phyloP scores from a whole-genome alignment of 768 basidiomycete genomes.

The Amanita pseudoporphyria region DNA sequence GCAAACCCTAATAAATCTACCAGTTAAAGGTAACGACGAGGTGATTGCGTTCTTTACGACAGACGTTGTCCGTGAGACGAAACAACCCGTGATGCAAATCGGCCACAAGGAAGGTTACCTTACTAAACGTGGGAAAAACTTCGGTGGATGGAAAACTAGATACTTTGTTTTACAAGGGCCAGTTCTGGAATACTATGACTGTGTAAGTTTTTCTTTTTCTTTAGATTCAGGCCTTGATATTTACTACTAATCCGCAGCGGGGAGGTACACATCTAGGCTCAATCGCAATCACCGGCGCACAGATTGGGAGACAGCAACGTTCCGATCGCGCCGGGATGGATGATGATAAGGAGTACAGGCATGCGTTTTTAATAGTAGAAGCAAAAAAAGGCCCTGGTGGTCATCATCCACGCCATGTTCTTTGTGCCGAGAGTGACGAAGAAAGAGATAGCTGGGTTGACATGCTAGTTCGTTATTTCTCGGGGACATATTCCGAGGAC shows the following conservation, averaged over 20 bases:
- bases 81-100: conserved; percentile 66
- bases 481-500: conserved; percentile 73
- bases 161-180: conserved; percentile 92
- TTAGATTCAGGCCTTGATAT: background rate
- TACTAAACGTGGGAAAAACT: conserved; percentile 94
- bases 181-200: conserved; percentile 90
- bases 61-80: conserved; percentile 71
- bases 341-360: conserved; percentile 91
- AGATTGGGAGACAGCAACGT: conserved; percentile 91
- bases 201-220: conserved; percentile 45
- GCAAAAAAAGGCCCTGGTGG: conserved; percentile 65
- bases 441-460: conserved; percentile 95
- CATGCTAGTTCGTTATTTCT: conserved; percentile 81
- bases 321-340: conserved; percentile 44
- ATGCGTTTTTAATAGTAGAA: conserved; percentile 96
- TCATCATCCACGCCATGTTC: conserved; percentile 73
- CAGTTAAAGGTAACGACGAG: conserved; percentile 82
- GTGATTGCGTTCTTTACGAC: conserved; percentile 89
- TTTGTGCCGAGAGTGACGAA: conserved; percentile 92
- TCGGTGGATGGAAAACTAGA: conserved; percentile 96
- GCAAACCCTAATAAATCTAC: conserved; percentile 71
- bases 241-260: conserved; percentile 38
- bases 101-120: conserved; percentile 93
- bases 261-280: conserved; percentile 89
- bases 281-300: conserved; percentile 83